Conservation (phyloP, 805 yeast genomes). For the Ogataea haglerorum region DNA sequence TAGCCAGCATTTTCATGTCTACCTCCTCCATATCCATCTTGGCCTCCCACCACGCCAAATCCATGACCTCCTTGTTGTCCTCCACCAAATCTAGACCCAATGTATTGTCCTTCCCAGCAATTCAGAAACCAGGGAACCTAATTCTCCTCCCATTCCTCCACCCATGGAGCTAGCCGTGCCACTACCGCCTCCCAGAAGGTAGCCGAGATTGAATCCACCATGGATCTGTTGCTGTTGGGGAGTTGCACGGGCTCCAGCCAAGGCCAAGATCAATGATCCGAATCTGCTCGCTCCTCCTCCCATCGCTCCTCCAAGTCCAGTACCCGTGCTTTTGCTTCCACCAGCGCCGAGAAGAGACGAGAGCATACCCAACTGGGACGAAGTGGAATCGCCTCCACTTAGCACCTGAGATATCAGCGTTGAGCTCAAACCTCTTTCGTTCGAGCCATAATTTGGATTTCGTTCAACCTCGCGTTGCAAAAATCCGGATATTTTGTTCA, state of each 20-base stretch:
- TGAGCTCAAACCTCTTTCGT: conserved; percentile 31
- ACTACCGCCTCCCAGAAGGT: conserved; percentile 21
- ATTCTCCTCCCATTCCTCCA: conserved; percentile 9
- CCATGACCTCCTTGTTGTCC: conserved; percentile 7
- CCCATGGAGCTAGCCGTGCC: conserved; percentile 8
- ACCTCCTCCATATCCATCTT: conserved; percentile 20
- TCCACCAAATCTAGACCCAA: conserved; percentile 13
- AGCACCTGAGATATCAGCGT: conserved; percentile 26
- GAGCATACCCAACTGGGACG: conserved; percentile 27
- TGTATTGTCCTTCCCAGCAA: conserved; percentile 7
- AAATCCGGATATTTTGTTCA: conserved; percentile 21
- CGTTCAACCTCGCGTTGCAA: conserved; percentile 24
- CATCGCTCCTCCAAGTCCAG: not conserved
- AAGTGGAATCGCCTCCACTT: conserved; percentile 26
- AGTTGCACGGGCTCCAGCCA: conserved; percentile 26
- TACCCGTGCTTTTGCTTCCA: conserved; percentile 1
- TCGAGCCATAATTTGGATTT: conserved; percentile 20
- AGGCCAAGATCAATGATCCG: conserved; percentile 24
- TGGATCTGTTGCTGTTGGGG: conserved; percentile 19
- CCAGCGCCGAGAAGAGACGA: conserved; percentile 22
- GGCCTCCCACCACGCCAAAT: conserved; percentile 9
- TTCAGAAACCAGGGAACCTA: conserved; percentile 22
- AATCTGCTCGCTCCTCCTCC: conserved; percentile 18
- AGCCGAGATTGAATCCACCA: conserved; percentile 30
- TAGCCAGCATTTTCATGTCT: conserved; percentile 21